Evolutionary conservation across 2,329 filamentous ascomycete species (phyloP), one percentile per base, ranked within the genome.

Genomic region (Scedosporium apiospermum): DNA sequence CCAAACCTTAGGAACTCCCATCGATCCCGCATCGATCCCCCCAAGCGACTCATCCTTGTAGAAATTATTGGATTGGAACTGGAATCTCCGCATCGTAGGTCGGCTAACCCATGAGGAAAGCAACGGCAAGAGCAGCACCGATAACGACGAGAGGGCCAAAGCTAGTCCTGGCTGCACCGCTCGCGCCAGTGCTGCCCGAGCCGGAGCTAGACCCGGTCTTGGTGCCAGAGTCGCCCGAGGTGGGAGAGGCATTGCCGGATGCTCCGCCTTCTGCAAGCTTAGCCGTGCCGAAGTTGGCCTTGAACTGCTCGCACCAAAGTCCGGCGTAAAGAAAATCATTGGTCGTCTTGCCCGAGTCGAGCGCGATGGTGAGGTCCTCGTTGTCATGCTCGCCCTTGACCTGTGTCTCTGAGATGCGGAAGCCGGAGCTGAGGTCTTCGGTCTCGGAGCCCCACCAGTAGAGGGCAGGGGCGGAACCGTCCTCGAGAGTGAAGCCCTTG

Each of bases 381-480:
- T 63, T 65, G 23, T 60, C 60, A 18, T 68, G 64, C 5, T 65
- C 57, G 41, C 63, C 46, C 30, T 61, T 65, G 34, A 70, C 65
- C 14, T 65, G 68, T 30, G 65, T 58, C 46, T 70, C 70, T 55
- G 64, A 67, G 65, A 70, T 68, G 51, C 69, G 69, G 66, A 70
- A 70, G 18, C 69, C 69, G 38, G 65, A 30, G 44, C 63, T 59
- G 51, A 70, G 62, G 14, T 64, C 34, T 18, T 62, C 63, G 58
- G 57, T 62, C 6, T 65, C 67, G 6, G 65, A 58, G 10, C 69
- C 69, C 69, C 69, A 70, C 69, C 69, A 70, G 65, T 70, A 70
- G 9, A 70, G 66, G 4, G 67, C 68, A 3, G 69, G 69, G 5
- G 69, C 69, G 23, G 63, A 65, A 61, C 68, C 69, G 14, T 68